Evolutionary conservation across 345 rosid genomes (phyloP), one percentile per base, ranked within the genome.

Genomic region (Gossypium raimondii): DNA sequence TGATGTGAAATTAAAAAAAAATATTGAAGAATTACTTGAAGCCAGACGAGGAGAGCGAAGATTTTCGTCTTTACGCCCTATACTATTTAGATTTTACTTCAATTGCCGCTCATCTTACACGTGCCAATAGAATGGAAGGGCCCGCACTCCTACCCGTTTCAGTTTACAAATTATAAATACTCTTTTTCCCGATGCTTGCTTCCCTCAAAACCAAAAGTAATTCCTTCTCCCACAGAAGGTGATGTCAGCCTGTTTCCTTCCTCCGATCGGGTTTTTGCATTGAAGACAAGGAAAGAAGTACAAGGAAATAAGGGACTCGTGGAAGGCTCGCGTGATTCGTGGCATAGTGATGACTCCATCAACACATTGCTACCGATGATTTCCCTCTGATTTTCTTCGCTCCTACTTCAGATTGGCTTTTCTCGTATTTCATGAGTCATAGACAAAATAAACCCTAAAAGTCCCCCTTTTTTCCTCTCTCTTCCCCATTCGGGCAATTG

Each of bases 261-360:
- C 6, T 17, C 53, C 67, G 67, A 45, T 34, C 75, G 24, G 41
- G 59, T 44, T 44, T 44, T 45, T 17, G 24, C 56, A 24, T 68
- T 50, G 29, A 38, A 10, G 20, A 17, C 9, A 38, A 45, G 27
- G 2, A 16, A 13, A 2, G 20, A 12, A 59, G 63, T 0, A 11
- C 22, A 58, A 48, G 43, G 25, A 20, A 7, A 38, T 4, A 27
- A 65, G 6, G 24, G 65, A 67, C 47, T 24, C 72, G 62, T 75
- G 78, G 76, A 61, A 59, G 59, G 58, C 10, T 43, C 41, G 41
- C 43, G 45, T 41, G 78, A 60, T 61, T 58, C 76, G 68, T 59
- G 75, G 43, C 44, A 59, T 20, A 17, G 34, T 13, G 64, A 50
- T 64, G 77, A 50, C 61, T 62, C 70, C 34, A 38, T 58, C 16